Conservation (phyloP, 345 rosid genomes). For the Turritis glabra region DNA sequence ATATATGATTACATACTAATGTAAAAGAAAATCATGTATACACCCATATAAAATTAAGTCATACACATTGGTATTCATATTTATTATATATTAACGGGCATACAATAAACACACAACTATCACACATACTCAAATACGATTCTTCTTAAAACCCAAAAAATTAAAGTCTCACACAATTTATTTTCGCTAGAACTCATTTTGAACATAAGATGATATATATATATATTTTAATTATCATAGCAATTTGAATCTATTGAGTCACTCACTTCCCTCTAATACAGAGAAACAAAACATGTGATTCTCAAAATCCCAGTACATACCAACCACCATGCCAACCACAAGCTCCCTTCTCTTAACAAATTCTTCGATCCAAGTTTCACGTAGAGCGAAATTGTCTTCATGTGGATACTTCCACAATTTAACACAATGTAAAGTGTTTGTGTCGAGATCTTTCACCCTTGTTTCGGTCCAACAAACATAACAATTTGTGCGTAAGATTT, state of each 20-base stretch:
- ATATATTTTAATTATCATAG: background rate
- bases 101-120: too few species aligned
- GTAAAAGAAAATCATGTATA: background rate
- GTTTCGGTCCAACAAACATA: background rate
- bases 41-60: background rate
- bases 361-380: slow-evolving; percentile 26
- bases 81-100: background rate
- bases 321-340: slow-evolving; percentile 27
- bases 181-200: too few species aligned
- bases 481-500: background rate
- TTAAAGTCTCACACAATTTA: too few species aligned
- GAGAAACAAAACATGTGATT: slow-evolving; percentile 1
- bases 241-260: background rate
- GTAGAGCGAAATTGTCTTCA: background rate
- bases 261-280: slow-evolving; percentile 4
- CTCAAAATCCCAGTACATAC: slow-evolving; percentile 17
- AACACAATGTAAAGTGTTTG: slow-evolving; percentile 5
- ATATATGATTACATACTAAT: background rate
- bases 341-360: slow-evolving; percentile 26
- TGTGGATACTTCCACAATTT: background rate
- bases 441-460: slow-evolving; percentile 20
- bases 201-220: background rate
- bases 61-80: background rate
- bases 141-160: too few species aligned
- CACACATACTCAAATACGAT: too few species aligned